A percentile compares a stretch with the other conserved stretches of the same genome.
Conservation (phyloP, 129 eudicot species). For the Pittosporum tobira region DNA sequence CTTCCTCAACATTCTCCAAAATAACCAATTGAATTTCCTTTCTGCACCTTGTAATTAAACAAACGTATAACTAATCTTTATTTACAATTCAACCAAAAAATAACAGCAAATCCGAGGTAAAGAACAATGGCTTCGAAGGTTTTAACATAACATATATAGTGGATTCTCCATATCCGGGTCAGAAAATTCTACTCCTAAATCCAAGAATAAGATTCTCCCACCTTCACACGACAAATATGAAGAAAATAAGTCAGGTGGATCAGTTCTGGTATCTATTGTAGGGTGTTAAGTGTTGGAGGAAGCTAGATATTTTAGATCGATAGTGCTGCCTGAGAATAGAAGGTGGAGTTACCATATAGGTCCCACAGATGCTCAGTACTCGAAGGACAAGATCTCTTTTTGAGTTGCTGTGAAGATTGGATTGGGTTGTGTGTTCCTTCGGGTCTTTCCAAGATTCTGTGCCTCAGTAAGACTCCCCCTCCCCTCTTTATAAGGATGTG, state of each 20-base stretch:
- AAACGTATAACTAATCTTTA: slow-evolving; percentile 8
- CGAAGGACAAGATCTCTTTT: slow-evolving; percentile 44
- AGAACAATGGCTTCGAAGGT: slow-evolving; percentile 20
- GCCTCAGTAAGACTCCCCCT: slow-evolving; percentile 43
- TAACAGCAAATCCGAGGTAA: background rate
- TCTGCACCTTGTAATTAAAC: slow-evolving; percentile 14
- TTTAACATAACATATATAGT: slow-evolving; percentile 31
- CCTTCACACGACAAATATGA: slow-evolving; percentile 34
- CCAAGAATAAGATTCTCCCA: slow-evolving; percentile 61
- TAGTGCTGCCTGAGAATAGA: slow-evolving; percentile 30
- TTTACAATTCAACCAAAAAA: background rate
- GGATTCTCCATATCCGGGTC: slow-evolving; percentile 44
- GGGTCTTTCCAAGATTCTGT: slow-evolving; percentile 64
- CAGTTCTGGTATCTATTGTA: slow-evolving; percentile 60
- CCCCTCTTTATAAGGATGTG: slow-evolving; percentile 44
- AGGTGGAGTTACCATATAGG: slow-evolving; percentile 25
- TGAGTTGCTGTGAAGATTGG: slow-evolving; percentile 32
- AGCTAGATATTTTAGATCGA: slow-evolving; percentile 28
- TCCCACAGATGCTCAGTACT: slow-evolving; percentile 38
- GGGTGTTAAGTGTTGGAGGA: slow-evolving; percentile 41
- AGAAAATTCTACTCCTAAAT: slow-evolving; percentile 27
- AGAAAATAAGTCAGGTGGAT: slow-evolving; percentile 34
- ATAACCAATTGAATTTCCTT: slow-evolving; percentile 15
- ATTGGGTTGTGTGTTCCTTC: slow-evolving; percentile 27
- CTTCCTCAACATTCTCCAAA: slow-evolving; percentile 24